Evolutionary conservation across 2,329 filamentous ascomycete genomes (phyloP), one percentile per base, ranked within the genome.

Genomic region (Penicillium sp.): DNA sequence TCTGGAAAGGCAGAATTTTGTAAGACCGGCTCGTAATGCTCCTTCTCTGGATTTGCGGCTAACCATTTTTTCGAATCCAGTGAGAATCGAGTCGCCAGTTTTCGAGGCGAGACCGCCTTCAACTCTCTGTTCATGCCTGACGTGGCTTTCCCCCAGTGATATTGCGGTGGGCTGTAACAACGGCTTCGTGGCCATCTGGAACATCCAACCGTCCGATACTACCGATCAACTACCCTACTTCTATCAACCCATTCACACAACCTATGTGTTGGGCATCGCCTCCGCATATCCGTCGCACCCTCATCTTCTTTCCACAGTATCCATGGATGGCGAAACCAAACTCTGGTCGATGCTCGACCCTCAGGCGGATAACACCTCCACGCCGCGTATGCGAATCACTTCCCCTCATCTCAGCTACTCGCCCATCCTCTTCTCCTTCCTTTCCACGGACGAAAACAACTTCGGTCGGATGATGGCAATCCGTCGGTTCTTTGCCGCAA

Each of bases 121-220:
- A 14, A 77, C 77, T 2, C 59, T 84, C 3, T 81, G 74, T 52
- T 80, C 79, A 7, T 76, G 71, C 49, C 51, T 84, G 10, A 65
- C 74, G 14, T 84, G 80, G 78, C 64, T 82, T 11, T 80, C 77
- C 9, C 69, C 73, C 2, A 75, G 68, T 11, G 74, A 79, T 31
- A 65, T 85, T 43, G 75, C 75, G 3, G 75, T 76, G 16, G 77
- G 76, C 24, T 78, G 75, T 43, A 74, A 80, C 6, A 76, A 79
- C 53, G 81, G 81, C 3, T 77, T 70, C 44, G 64, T 83, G 3
- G 76, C 73, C 4, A 64, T 82, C 20, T 84, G 76, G 71, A 76
- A 71, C 50, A 65, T 73, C 47, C 42, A 53, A n/a, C 47, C 59
- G 45, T 51, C 52, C 6, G 44, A 47, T 7, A 29, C 45, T 3